phyloP scores from a whole-genome alignment of 305 asterid species.

The Fraxinus platypoda region DNA sequence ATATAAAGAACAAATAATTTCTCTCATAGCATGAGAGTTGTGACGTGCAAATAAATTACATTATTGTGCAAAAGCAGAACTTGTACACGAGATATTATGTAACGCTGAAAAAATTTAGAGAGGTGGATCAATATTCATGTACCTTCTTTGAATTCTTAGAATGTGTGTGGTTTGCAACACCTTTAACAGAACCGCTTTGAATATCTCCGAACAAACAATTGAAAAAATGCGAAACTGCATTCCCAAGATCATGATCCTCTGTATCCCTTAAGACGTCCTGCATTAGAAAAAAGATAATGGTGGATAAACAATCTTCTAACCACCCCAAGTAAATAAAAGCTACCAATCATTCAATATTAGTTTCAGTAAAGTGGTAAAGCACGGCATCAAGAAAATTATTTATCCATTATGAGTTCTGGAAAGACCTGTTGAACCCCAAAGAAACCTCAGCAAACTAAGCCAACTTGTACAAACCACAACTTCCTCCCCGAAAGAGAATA shows the following conservation, averaged over 20 bases:
- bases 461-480: no score
- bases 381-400: background rate
- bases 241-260: constrained; percentile 83
- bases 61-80: background rate
- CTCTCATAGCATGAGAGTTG: background rate
- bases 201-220: constrained; percentile 79
- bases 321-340: background rate
- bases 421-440: background rate
- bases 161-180: constrained; percentile 39
- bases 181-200: constrained; percentile 44
- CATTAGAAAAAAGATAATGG: constrained; percentile 20
- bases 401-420: background rate
- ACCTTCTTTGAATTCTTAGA: constrained; percentile 78
- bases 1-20: background rate
- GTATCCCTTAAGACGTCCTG: constrained; percentile 83
- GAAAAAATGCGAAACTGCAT: constrained; percentile 71
- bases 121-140: background rate
- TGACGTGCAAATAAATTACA: background rate
- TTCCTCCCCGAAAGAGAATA: background rate
- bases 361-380: background rate
- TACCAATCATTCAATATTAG: background rate
- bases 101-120: background rate
- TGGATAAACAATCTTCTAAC: constrained; percentile 19
- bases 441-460: no score
- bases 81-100: background rate